phyloP scores from a whole-genome alignment of 106 monocot species.

The Phalaenopsis equestris region DNA sequence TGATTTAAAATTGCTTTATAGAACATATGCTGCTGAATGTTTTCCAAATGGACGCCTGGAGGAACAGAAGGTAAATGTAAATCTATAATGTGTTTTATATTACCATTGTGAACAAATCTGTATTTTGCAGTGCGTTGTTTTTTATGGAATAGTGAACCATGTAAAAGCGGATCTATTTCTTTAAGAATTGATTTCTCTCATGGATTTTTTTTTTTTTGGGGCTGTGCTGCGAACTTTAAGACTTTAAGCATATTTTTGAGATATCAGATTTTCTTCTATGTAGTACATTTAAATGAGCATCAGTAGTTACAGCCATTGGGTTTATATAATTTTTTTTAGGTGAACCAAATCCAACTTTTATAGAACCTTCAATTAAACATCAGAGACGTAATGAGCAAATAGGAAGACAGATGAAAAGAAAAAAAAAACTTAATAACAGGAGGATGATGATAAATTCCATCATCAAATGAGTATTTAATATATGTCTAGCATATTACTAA shows the following conservation, averaged over 20 bases:
- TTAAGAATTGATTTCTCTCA: background rate
- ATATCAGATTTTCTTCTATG: too few species aligned
- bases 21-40: conserved; percentile 68
- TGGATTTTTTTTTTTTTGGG: background rate
- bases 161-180: background rate
- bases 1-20: conserved; percentile 80
- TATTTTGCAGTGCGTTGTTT: background rate
- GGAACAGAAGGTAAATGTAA: conserved; percentile 44
- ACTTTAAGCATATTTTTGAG: background rate
- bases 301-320: background rate
- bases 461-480: background rate
- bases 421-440: too few species aligned
- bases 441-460: too few species aligned
- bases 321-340: background rate
- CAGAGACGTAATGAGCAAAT: background rate
- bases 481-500: background rate
- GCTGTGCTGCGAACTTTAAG: background rate
- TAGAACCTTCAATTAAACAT: background rate
- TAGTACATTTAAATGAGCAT: background rate
- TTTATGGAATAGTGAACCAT: background rate
- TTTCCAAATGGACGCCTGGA: conserved; percentile 62
- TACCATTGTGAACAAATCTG: background rate
- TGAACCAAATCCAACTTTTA: background rate
- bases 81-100: background rate
- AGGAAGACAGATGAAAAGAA: background rate